Evolutionary conservation across 2,329 filamentous ascomycete genomes (phyloP), one percentile per base, ranked within the genome.

Genomic region (Alternaria gaisen): DNA sequence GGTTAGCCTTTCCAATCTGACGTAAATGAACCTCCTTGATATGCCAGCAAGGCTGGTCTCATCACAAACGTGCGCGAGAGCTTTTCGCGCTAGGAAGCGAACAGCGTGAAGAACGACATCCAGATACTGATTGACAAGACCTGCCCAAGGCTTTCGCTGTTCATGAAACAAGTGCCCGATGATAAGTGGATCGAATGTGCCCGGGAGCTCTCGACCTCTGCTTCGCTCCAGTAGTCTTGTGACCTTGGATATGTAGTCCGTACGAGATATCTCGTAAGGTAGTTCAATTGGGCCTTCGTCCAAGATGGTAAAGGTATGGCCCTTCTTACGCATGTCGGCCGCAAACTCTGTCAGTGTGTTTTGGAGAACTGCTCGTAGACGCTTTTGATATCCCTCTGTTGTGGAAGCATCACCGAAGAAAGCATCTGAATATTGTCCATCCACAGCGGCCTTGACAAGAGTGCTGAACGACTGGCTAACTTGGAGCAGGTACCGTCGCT

Each of bases 401-500:
- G 60, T 63, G 5, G 48, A 58, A 2, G 64, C 64, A 11, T 66
- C 48, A 5, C 66, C 79, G 58, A 88, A 88, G 70, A 88, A 88
- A 0, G 68, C 36, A 59, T 85, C 76, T 2, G 72, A 80, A 53
- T 75, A 75, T 3, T 38, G 38, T 0, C 86, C 87, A 24, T 86
- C 80, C 0, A 83, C 68, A 0, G 85, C 82, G 1, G 79, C 79
- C 58, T 77, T 81, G 14, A 83, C 69, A 1, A 88, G 73, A 4
- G 59, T 66, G 1, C 79, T 78, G 52, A 85, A 87, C 0, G 54
- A 53, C 0, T 66, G 48, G 81, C 77, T 66, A 81, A 83, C 20
- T 82, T 72, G 64, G 7, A 84, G 67, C 2, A 89, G 75, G 47
- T 84, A 84, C 0, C 73, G 69, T 0, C 78, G 80, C 56, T 89